These are phyloP conservation scores for Phytopythium ostracodes DNA, from an alignment of 352 stramenopile species.

Conservation along the genomic window DNA sequence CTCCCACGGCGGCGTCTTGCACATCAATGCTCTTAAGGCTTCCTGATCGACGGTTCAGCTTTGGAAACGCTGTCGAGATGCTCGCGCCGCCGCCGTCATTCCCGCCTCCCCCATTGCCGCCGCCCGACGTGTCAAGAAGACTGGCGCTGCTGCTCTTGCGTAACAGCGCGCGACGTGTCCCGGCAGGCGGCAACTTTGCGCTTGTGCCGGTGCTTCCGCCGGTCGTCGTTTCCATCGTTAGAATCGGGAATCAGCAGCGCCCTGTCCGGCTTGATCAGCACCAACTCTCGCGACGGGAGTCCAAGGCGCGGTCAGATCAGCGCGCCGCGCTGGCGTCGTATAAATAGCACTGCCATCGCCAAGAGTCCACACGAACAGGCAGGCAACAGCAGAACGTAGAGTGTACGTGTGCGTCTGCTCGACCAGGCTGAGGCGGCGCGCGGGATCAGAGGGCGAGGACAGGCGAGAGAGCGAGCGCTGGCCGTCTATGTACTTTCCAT, in stretches of 20 bases:
- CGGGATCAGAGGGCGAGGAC: neutral
- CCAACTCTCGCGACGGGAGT: neutral
- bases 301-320: neutral
- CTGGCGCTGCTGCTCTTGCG: conserved; percentile 60
- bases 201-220: neutral
- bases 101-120: neutral
- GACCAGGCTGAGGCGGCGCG: neutral
- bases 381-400: neutral
- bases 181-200: neutral
- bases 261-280: neutral
- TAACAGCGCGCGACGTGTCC: conserved; percentile 8
- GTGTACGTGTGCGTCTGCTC: too few relatives aligned
- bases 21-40: conserved; percentile 38
- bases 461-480: neutral
- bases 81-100: conserved; percentile 5
- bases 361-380: neutral
- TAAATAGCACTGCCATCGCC: neutral
- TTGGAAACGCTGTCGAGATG: conserved; percentile 16
- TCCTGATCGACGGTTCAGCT: conserved; percentile 38
- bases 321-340: neutral
- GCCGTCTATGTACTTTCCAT: neutral
- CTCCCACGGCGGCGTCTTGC: conserved; percentile 5
- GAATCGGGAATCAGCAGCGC: neutral
- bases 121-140: conserved; percentile 27
- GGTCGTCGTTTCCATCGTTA: neutral